Evolutionary conservation across 2,329 filamentous ascomycete species (phyloP).

Genomic region (Alternaria conjuncta): DNA sequence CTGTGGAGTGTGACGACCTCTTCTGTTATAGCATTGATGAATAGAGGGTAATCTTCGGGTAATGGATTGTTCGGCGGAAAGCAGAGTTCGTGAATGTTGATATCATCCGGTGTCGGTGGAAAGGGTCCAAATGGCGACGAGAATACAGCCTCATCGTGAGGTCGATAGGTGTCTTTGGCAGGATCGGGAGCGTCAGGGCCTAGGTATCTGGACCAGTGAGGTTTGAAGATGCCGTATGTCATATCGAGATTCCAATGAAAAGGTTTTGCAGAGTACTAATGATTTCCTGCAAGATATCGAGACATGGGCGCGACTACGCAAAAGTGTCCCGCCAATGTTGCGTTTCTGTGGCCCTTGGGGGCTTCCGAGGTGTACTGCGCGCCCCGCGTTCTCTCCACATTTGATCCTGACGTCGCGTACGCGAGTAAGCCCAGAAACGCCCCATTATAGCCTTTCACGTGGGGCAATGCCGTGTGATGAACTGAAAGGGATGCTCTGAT

Average conservation of each 20-base stretch:
- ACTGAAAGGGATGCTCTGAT: background rate
- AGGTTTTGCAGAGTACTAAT: background rate
- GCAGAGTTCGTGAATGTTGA: conserved; percentile 42
- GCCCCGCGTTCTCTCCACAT: conserved; percentile 4
- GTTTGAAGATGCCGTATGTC: conserved; percentile 32
- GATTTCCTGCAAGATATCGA: background rate
- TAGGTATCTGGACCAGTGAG: conserved; percentile 36
- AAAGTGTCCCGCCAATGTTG: background rate
- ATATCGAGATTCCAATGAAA: conserved; percentile 10
- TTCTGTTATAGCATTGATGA: conserved; percentile 36
- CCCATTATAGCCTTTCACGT: background rate
- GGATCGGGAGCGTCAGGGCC: conserved; percentile 32
- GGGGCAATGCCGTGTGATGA: background rate
- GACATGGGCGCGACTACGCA: background rate
- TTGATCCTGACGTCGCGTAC: background rate
- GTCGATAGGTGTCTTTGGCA: conserved; percentile 25
- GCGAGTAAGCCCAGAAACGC: background rate
- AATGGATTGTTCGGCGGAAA: conserved; percentile 35
- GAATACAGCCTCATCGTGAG: conserved; percentile 27
- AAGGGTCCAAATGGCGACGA: conserved; percentile 37
- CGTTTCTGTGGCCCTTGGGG: background rate
- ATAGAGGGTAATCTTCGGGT: conserved; percentile 37
- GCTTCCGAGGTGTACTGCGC: background rate
- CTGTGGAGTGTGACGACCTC: conserved; percentile 35
- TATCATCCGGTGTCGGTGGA: conserved; percentile 29